Conservation (phyloP, 371 early-diverging fungal species). For the Rhizomucor miehei region DNA sequence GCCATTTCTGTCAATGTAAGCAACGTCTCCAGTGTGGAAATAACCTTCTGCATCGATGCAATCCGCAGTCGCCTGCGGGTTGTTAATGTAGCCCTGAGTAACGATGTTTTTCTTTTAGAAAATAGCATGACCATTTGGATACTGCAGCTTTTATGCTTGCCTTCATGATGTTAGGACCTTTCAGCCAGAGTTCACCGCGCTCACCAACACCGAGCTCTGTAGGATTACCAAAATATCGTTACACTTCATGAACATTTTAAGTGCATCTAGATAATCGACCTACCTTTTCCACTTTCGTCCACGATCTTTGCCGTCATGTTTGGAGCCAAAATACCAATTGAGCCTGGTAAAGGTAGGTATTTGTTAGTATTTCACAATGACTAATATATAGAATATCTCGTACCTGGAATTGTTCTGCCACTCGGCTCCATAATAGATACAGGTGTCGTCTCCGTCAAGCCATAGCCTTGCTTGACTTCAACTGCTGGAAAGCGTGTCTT, state of each 20-base stretch:
- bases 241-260: too few relatives aligned
- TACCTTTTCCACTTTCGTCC: conserved; percentile 56
- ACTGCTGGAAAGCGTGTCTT: conserved; percentile 40
- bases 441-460: conserved; percentile 64
- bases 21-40: conserved; percentile 87
- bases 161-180: conserved; percentile 80
- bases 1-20: conserved; percentile 55
- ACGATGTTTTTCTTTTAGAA: background rate
- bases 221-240: background rate
- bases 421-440: conserved; percentile 15
- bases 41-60: conserved; percentile 61
- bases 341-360: conserved; percentile 39
- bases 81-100: conserved; percentile 59
- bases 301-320: conserved; percentile 68
- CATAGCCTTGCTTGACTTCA: conserved; percentile 49
- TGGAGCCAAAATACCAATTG: conserved; percentile 67
- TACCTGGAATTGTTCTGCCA: conserved; percentile 15
- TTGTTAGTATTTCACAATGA: too few relatives aligned
- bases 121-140: conserved; percentile 1
- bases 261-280: too few relatives aligned
- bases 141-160: conserved; percentile 4
- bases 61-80: conserved; percentile 63
- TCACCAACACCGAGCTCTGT: conserved; percentile 51
- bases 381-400: background rate
- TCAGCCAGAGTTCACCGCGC: conserved; percentile 72